Evolutionary conservation across 139 green algal species (phyloP).

Genomic region (Closterium sp.): DNA sequence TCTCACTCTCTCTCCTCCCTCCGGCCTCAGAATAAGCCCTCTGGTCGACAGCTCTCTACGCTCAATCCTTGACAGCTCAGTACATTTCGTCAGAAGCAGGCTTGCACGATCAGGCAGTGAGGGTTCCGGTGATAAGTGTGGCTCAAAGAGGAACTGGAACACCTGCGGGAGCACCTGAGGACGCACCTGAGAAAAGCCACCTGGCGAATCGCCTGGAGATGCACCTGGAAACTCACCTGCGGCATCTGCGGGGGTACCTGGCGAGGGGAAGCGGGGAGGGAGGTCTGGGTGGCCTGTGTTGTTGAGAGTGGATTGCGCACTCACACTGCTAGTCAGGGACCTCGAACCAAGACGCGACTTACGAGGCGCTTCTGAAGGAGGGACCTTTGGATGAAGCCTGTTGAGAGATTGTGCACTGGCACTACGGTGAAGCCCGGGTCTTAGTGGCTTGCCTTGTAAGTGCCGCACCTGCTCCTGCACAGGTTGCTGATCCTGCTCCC

Average conservation of each 20-base stretch:
- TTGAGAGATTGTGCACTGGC: neutral
- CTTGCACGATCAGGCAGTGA: neutral
- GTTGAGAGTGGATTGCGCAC: too few relatives aligned
- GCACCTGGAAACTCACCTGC: neutral
- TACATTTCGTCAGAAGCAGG: neutral
- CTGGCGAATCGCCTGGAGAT: neutral
- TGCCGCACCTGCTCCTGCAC: neutral
- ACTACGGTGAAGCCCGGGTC: neutral
- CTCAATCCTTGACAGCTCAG: neutral
- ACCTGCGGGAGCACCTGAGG: neutral
- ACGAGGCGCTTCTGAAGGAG: too few relatives aligned
- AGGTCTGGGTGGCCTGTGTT: neutral
- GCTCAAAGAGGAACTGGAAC: neutral
- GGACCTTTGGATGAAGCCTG: neutral
- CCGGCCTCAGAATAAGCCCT: neutral
- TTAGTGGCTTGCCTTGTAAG: too few relatives aligned
- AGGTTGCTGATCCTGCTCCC: too few relatives aligned
- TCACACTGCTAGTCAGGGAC: too few relatives aligned
- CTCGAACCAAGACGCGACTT: too few relatives aligned
- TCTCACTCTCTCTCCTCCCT: neutral
- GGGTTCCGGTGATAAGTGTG: neutral
- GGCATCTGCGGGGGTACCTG: neutral
- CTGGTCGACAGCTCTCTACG: neutral
- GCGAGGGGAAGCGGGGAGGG: neutral
- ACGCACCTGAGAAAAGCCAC: neutral